phyloP scores from a whole-genome alignment of 2,329 filamentous ascomycete species.

The Sporothrix pallida region DNA sequence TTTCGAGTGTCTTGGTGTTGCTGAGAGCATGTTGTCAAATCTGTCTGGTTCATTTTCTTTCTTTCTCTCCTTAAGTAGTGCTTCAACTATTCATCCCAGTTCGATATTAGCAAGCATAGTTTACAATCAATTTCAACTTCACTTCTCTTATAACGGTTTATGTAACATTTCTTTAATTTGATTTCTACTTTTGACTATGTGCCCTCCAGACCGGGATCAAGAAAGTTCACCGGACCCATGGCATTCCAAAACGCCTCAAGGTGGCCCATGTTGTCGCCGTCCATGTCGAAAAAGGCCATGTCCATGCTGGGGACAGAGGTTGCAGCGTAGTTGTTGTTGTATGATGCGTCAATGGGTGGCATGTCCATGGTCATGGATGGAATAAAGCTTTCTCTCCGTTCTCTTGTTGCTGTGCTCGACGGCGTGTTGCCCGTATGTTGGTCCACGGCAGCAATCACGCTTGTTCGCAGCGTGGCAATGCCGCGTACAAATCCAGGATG shows the following conservation, averaged over 20 bases:
- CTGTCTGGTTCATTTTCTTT: too few species aligned
- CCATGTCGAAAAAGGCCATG: neutral
- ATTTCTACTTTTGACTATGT: neutral
- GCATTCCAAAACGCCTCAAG: conserved; percentile 5
- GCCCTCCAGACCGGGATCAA: neutral
- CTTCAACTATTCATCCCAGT: too few species aligned
- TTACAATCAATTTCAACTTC: too few species aligned
- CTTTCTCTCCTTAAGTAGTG: too few species aligned
- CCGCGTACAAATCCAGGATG: neutral
- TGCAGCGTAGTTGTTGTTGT: neutral
- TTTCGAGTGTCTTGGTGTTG: too few species aligned
- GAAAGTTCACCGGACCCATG: conserved; percentile 1
- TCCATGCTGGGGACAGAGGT: neutral
- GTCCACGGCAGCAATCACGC: neutral
- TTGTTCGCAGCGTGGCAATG: neutral
- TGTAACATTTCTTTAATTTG: neutral
- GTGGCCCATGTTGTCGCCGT: conserved; percentile 1
- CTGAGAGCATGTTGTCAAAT: neutral
- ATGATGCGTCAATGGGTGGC: neutral
- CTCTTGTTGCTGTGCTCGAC: neutral
- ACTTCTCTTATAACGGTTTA: too few species aligned
- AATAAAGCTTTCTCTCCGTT: neutral
- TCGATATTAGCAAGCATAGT: too few species aligned
- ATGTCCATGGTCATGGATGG: neutral
- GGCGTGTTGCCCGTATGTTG: neutral